Conservation (phyloP, 73 alveolate species). For the Uronychia setigera region DNA sequence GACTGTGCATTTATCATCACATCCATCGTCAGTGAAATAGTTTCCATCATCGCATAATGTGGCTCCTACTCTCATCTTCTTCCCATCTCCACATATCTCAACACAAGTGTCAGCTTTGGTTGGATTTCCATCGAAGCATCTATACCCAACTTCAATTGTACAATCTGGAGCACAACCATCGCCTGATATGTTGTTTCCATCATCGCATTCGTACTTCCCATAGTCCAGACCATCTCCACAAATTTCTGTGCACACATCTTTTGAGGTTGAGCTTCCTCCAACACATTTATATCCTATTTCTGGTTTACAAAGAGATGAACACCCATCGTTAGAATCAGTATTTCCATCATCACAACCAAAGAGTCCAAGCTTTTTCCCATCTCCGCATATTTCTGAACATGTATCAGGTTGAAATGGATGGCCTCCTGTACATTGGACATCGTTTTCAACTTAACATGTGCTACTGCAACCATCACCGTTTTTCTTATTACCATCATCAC, state of each 20-base stretch:
- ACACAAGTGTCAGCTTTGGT: slow-evolving; percentile 4
- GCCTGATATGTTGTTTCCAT: slow-evolving; percentile 29
- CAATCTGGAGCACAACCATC: slow-evolving; percentile 55
- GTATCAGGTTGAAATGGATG: background rate
- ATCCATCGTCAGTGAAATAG: slow-evolving; percentile 25
- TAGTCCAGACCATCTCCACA: slow-evolving; percentile 57
- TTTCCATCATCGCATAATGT: slow-evolving; percentile 37
- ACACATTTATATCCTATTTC: slow-evolving; percentile 33
- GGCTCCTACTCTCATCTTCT: slow-evolving; percentile 24
- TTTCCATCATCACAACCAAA: slow-evolving; percentile 48
- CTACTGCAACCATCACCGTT: slow-evolving; percentile 44
- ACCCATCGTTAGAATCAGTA: slow-evolving; percentile 26
- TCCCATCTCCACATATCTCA: slow-evolving; percentile 54
- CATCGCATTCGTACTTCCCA: slow-evolving; percentile 56
- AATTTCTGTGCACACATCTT: slow-evolving; percentile 47
- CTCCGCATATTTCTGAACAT: slow-evolving; percentile 61
- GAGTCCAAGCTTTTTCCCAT: slow-evolving; percentile 30
- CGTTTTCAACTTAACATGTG: slow-evolving; percentile 48
- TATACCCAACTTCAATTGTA: slow-evolving; percentile 29
- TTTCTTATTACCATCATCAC: slow-evolving; percentile 46
- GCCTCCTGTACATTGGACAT: slow-evolving; percentile 56
- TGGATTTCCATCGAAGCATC: slow-evolving; percentile 36
- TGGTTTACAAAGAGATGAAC: slow-evolving; percentile 21
- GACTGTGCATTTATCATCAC: slow-evolving; percentile 19
- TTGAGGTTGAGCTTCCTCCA: slow-evolving; percentile 25